Conservation (phyloP, 2,329 filamentous ascomycete species). For the Curvularia hawaiiensis region DNA sequence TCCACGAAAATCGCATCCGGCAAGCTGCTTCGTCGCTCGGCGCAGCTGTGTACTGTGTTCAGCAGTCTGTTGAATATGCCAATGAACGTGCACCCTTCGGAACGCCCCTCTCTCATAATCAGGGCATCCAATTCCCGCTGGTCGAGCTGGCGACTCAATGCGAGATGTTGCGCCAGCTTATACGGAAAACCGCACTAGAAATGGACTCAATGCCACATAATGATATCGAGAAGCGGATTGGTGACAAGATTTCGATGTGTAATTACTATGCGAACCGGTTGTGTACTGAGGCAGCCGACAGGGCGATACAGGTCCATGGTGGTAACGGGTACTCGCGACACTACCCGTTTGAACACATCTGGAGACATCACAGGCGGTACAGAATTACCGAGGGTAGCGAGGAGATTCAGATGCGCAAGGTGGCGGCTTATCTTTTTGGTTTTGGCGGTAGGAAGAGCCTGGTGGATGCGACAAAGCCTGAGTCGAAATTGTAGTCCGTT, state of each 20-base stretch:
- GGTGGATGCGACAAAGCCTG: slow-evolving; percentile 38
- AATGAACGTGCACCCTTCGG: slow-evolving; percentile 61
- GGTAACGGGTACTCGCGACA: slow-evolving; percentile 64
- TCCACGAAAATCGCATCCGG: slow-evolving; percentile 69
- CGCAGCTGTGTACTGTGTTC: slow-evolving; percentile 64
- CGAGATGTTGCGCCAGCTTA: slow-evolving; percentile 65
- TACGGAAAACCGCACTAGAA: slow-evolving; percentile 64
- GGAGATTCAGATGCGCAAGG: slow-evolving; percentile 70
- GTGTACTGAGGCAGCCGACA: slow-evolving; percentile 65
- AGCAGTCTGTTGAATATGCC: slow-evolving; percentile 62
- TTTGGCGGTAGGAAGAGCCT: slow-evolving; percentile 55
- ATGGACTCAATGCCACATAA: slow-evolving; percentile 63
- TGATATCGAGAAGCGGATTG: slow-evolving; percentile 63
- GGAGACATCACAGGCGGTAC: slow-evolving; percentile 67
- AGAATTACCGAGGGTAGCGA: slow-evolving; percentile 69
- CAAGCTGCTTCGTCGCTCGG: slow-evolving; percentile 66
- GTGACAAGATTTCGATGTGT: slow-evolving; percentile 68
- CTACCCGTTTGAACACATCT: slow-evolving; percentile 68
- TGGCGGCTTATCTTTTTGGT: slow-evolving; percentile 64
- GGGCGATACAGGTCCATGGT: slow-evolving; percentile 67
- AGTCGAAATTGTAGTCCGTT: slow-evolving; percentile 36
- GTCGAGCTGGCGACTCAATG: slow-evolving; percentile 66
- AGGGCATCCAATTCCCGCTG: slow-evolving; percentile 68
- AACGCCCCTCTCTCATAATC: slow-evolving; percentile 62
- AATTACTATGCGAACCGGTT: slow-evolving; percentile 69